phyloP scores from a whole-genome alignment of 2,329 filamentous ascomycete genomes.

The Botryosphaeria agaves region DNA sequence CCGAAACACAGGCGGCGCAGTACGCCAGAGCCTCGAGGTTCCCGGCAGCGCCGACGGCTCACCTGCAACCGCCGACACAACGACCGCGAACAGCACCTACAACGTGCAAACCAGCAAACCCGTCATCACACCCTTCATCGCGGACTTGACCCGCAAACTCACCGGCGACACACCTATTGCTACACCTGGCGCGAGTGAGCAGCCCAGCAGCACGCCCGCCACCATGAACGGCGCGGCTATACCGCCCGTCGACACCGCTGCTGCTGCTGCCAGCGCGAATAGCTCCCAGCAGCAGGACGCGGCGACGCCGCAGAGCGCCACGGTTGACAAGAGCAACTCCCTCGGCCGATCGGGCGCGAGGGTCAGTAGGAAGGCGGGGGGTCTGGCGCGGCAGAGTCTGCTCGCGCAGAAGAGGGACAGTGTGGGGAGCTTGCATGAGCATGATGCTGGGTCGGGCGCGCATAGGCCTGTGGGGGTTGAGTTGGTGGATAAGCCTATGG shows the following conservation, averaged over 20 bases:
- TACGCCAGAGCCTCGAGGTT: slow-evolving; percentile 61
- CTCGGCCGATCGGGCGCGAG: slow-evolving; percentile 31
- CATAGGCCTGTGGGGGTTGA: slow-evolving; percentile 37
- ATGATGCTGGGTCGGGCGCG: slow-evolving; percentile 22
- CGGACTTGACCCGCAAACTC: not conserved
- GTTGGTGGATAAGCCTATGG: slow-evolving; percentile 61
- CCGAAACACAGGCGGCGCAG: slow-evolving; percentile 33
- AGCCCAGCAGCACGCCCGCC: slow-evolving; percentile 2
- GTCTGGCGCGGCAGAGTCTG: slow-evolving; percentile 16
- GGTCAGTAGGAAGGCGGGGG: slow-evolving; percentile 28
- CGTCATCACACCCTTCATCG: no score
- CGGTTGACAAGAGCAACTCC: slow-evolving; percentile 47
- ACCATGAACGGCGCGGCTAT: slow-evolving; percentile 2
- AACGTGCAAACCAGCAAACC: not conserved
- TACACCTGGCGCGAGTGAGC: not conserved
- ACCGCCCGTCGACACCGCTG: no score
- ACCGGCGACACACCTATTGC: not conserved
- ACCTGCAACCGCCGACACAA: slow-evolving; percentile 15
- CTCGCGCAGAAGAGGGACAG: slow-evolving; percentile 16
- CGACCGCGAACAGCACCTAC: slow-evolving; percentile 4
- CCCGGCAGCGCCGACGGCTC: slow-evolving; percentile 40
- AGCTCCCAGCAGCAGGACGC: not conserved
- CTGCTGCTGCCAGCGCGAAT: not conserved
- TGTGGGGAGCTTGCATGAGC: slow-evolving; percentile 19
- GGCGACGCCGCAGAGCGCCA: not conserved